phyloP scores from a whole-genome alignment of 768 basidiomycete species.

The Leccinum sublutescens region DNA sequence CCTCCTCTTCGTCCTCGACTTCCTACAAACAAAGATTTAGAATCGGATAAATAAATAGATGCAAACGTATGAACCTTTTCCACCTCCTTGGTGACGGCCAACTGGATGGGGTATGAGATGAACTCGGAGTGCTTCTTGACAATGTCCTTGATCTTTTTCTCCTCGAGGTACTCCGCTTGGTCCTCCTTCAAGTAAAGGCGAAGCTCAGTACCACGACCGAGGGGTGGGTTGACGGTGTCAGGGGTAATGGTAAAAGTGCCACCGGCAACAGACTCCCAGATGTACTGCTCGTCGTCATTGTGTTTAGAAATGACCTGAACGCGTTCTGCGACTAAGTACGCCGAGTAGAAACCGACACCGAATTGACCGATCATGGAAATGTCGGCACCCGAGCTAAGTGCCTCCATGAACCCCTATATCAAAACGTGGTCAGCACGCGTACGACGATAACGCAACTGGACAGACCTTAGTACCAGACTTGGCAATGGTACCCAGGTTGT shows the following conservation, averaged over 20 bases:
- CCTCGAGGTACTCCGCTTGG: slow-evolving; percentile 97
- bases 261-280: slow-evolving; percentile 99
- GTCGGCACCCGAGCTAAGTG: slow-evolving; percentile 83
- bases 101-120: slow-evolving; percentile 99
- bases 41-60: background rate
- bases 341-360: slow-evolving; percentile 99
- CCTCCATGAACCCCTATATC: slow-evolving; percentile 96
- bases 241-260: slow-evolving; percentile 99
- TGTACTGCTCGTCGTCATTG: slow-evolving; percentile 99
- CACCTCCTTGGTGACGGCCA: slow-evolving; percentile 98
- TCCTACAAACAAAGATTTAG: slow-evolving; percentile 48
- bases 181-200: slow-evolving; percentile 96
- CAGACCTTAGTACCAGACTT: slow-evolving; percentile 89
- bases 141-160: slow-evolving; percentile 99
- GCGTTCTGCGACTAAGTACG: slow-evolving; percentile 97
- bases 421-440: slow-evolving; percentile 9
- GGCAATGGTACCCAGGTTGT: slow-evolving; percentile 96
- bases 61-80: slow-evolving; percentile 73
- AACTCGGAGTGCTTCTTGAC: slow-evolving; percentile 99
- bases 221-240: slow-evolving; percentile 84
- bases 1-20: slow-evolving; percentile 82
- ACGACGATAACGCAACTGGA: slow-evolving; percentile 1
- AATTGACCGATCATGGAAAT: slow-evolving; percentile 99
- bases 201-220: slow-evolving; percentile 93
- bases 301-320: slow-evolving; percentile 99